phyloP scores from a whole-genome alignment of 345 rosid genomes.

The Hevea brasiliensis region DNA sequence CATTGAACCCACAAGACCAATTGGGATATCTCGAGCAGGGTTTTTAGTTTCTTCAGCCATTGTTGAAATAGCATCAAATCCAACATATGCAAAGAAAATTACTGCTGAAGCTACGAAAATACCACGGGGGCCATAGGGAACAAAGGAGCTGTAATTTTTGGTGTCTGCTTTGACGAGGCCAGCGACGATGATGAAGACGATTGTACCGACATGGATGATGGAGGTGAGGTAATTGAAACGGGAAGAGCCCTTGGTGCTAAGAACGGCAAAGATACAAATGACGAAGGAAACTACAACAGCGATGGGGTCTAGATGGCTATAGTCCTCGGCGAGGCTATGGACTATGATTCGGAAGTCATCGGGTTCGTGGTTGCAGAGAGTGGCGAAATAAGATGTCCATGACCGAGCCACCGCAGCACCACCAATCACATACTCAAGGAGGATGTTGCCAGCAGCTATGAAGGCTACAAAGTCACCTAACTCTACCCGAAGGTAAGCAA shows the following conservation, averaged over 20 bases:
- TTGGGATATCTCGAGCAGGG: slow-evolving; percentile 28
- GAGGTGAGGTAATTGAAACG: slow-evolving; percentile 26
- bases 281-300: slow-evolving; percentile 11
- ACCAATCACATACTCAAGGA: slow-evolving; percentile 25
- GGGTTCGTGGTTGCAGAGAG: slow-evolving; percentile 21
- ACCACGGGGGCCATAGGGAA: slow-evolving; percentile 13
- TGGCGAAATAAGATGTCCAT: slow-evolving; percentile 29
- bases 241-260: slow-evolving; percentile 31
- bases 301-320: slow-evolving; percentile 28
- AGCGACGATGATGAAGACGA: slow-evolving; percentile 27
- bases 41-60: slow-evolving; percentile 30
- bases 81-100: slow-evolving; percentile 30
- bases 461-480: slow-evolving; percentile 29
- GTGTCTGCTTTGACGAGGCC: slow-evolving; percentile 23
- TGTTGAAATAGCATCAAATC: slow-evolving; percentile 29
- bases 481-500: slow-evolving; percentile 29
- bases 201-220: slow-evolving; percentile 18
- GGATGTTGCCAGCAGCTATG: slow-evolving; percentile 32
- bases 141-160: slow-evolving; percentile 9
- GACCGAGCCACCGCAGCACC: slow-evolving; percentile 23
- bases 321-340: slow-evolving; percentile 19
- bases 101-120: slow-evolving; percentile 22
- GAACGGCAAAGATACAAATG: slow-evolving; percentile 20
- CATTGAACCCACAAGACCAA: slow-evolving; percentile 61
- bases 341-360: slow-evolving; percentile 24